Conservation (phyloP, 805 yeast species). For the Wickerhamomyces queroliae region DNA sequence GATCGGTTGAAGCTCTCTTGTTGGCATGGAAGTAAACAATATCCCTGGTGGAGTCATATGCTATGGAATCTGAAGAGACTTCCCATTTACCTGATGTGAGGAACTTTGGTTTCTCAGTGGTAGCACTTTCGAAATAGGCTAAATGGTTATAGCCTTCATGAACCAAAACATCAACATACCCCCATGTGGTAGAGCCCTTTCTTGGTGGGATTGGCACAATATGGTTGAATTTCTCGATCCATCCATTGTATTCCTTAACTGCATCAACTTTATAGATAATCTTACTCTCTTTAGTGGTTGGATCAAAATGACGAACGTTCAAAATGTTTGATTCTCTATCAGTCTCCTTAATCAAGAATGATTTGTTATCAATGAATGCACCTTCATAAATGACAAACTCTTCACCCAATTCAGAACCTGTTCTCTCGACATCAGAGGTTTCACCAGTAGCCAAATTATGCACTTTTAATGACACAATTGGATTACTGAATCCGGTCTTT, state of each 20-base stretch:
- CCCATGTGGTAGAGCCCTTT: constrained; percentile 33
- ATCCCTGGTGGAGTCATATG: constrained; percentile 45
- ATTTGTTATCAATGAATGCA: constrained; percentile 50
- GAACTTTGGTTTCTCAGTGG: constrained; percentile 41
- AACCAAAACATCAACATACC: constrained; percentile 78
- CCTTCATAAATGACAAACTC: constrained; percentile 62
- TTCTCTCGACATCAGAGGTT: constrained; percentile 25
- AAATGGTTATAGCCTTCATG: constrained; percentile 64
- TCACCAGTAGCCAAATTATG: constrained; percentile 30
- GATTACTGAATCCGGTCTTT: constrained; percentile 77
- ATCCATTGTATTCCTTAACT: constrained; percentile 42
- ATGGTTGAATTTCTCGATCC: constrained; percentile 68
- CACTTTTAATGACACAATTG: constrained; percentile 49
- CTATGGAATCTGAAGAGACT: constrained; percentile 60
- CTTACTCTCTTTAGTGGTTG: constrained; percentile 23
- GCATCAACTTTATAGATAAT: constrained; percentile 44
- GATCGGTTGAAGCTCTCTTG: constrained; percentile 39
- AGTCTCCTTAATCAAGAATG: constrained; percentile 50
- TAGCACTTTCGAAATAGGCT: constrained; percentile 73
- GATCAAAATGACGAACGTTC: constrained; percentile 43
- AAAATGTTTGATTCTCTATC: constrained; percentile 63
- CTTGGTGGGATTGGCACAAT: constrained; percentile 51
- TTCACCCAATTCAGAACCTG: constrained; percentile 24
- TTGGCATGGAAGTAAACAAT: constrained; percentile 63
- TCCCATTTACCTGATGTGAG: constrained; percentile 87